phyloP scores from a whole-genome alignment of 2,329 filamentous ascomycete genomes.

The Dothiorella sarmentorum region DNA sequence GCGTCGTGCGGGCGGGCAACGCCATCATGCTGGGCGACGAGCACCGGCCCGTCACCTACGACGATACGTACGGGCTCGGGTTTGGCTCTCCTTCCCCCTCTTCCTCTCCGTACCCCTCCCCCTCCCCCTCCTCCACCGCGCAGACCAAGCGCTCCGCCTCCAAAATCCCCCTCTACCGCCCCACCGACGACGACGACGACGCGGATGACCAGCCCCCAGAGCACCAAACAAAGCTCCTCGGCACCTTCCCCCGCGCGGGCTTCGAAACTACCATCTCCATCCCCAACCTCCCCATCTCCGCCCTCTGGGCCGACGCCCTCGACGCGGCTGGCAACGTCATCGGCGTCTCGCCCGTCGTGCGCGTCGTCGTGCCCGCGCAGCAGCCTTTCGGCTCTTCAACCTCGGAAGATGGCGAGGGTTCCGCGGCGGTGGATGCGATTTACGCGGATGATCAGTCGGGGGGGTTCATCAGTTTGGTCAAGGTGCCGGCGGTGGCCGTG shows the following conservation, averaged over 20 bases:
- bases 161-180: neutral
- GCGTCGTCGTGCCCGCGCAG: neutral
- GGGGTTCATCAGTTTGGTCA: neutral
- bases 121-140: neutral
- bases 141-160: neutral
- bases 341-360: neutral
- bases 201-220: neutral
- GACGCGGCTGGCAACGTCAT: neutral
- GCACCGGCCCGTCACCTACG: neutral
- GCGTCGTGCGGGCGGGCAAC: neutral
- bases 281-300: neutral
- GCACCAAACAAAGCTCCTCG: neutral
- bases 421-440: neutral
- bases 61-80: neutral
- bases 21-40: neutral
- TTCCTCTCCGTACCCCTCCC: neutral
- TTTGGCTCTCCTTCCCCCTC: neutral
- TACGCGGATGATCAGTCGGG: neutral
- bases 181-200: neutral
- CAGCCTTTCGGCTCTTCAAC: neutral
- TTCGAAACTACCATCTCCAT: conserved; percentile 14
- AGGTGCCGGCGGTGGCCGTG: neutral
- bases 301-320: conserved; percentile 9
- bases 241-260: conserved; percentile 8
- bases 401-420: neutral